A percentile compares a stretch with the other conserved stretches of the same genome.
Evolutionary conservation across 805 yeast species (phyloP).

Genomic region (Dipodascopsis uninucleata): DNA sequence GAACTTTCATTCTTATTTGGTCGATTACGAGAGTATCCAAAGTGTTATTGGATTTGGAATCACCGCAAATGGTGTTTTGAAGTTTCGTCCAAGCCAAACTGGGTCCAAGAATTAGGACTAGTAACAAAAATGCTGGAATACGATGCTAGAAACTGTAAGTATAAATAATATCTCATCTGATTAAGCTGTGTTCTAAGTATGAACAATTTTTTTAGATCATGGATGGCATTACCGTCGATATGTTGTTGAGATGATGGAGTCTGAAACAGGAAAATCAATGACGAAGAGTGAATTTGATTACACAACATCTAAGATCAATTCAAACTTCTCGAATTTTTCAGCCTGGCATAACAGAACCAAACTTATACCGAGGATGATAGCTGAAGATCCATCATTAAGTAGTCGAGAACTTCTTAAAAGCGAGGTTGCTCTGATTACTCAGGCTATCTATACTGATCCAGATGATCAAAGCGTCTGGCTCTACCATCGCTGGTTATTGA

Average conservation of each 20-base stretch:
- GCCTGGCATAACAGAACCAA: constrained; percentile 92
- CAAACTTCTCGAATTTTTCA: constrained; percentile 84
- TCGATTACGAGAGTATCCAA: constrained; percentile 66
- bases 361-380: constrained; percentile 54
- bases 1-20: constrained; percentile 63
- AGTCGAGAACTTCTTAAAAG: constrained; percentile 26
- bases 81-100: constrained; percentile 45
- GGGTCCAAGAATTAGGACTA: constrained; percentile 67
- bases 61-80: constrained; percentile 82
- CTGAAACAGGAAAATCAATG: constrained; percentile 32
- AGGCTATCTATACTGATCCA: constrained; percentile 89
- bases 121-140: constrained; percentile 63
- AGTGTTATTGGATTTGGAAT: constrained; percentile 96
- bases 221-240: constrained; percentile 93
- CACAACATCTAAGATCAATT: constrained; percentile 73
- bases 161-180: too few species aligned
- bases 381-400: constrained; percentile 27
- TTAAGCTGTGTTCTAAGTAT: too few species aligned
- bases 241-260: constrained; percentile 46
- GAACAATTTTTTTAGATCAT: too few species aligned
- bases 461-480: constrained; percentile 94
- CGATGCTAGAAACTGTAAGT: constrained; percentile 73
- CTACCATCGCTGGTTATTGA: constrained; percentile 75
- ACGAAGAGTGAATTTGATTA: constrained; percentile 61
- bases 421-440: constrained; percentile 61